Base-by-base conservation (phyloP, 208 protist genomes). In the Leishmania tropica region DNA sequence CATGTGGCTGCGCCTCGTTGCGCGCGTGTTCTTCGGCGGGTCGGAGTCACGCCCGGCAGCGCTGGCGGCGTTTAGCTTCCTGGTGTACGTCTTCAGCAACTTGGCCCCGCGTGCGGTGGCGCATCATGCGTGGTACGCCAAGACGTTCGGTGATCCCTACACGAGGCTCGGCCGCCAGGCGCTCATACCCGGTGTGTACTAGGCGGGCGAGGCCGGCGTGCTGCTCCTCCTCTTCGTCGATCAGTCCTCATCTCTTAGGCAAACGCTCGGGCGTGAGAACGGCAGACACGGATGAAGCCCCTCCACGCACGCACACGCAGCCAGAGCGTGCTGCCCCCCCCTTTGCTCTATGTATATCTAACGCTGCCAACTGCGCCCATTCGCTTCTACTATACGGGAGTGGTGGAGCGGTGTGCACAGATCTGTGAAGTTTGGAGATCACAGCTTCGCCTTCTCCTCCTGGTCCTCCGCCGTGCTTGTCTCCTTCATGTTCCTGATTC, bases 111-210 rank as follows among this genome's bases (percentile, higher is more conserved):
- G 94, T 7, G 94, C 83, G 1, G 67, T 81, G 42, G 86, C 84
- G 64, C 92, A 96, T 74, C 94, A 97, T 74, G 71, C 19, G 45
- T 97, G 92, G 92, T 97, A 97, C 76, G 11, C 37, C 2, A 42
- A 76, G 56, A 88, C 77, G 62, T 97, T 97, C 77, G 92, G 92
- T 3, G 75, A 83, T 24, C 58, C 53, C 5, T 97, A 97, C 79
- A 58, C 31, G 0, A 64, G 51, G 13, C 85, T 97, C 13, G 5
- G 81, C 24, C 88, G 92, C 73, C 40, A 54, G 0, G 87, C 87
- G 7, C 65, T 95, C 1, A 28, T 95, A 42, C 93, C 90, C 35
- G 78, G 58, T n/a, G 35, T 90, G 6, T 89, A 79, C 72, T 92
- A 81, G 40, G n/a, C n/a, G 47, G 17, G 40, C 35, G 28, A 40